Base-by-base conservation (phyloP, 2,329 filamentous ascomycete species). In the Colletotrichum sp. region DNA sequence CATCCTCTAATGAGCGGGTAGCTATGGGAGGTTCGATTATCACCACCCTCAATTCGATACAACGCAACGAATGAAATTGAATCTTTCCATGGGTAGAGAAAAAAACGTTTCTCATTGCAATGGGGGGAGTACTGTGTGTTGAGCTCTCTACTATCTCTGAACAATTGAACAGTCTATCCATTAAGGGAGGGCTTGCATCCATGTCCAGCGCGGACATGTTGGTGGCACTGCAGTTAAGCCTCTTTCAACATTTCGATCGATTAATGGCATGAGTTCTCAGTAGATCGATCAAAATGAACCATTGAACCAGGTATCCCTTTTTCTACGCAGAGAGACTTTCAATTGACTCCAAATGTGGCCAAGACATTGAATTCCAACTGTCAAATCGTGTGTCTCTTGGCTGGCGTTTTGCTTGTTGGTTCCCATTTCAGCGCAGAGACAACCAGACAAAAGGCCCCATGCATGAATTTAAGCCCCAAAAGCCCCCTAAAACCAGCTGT, bases 51-150 rank as follows among this genome's bases (percentile, higher is more conserved):
- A 16, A 36, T 36, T 36, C 34, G 34, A 36, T 36, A 0, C 34
- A 36, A 15, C 15, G 34, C 15, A 16, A 36, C 7, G 36, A 1
- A 39, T 18, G 0, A 18, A 39, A 39, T 18, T 39, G 15, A 39
- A 18, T 0, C 36, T 28, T 24, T 57, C 55, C 13, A 15, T 59
- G 2, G 8, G 36, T 10, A 9, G 36, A 10, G 8, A n/a, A 44
- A 18, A 18, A 0, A 18, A 39, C 9, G 24, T 3, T 16, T 13
- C 2, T 18, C 57, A 7, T 1, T 4, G 57, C 8, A 3, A 7
- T 4, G 1, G 10, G 16, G 6, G 10, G 44, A 21, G 0, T 7
- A 5, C n/a, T 52, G 6, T 52, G n/a, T 52, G n/a, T 52, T 52
- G n/a, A 2, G 44, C 44, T 21, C n/a, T 52, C 6, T 8, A 3